Evolutionary conservation across 352 stramenopile genomes (phyloP), one percentile per base, ranked within the genome.

Genomic region (Plasmopara muralis): DNA sequence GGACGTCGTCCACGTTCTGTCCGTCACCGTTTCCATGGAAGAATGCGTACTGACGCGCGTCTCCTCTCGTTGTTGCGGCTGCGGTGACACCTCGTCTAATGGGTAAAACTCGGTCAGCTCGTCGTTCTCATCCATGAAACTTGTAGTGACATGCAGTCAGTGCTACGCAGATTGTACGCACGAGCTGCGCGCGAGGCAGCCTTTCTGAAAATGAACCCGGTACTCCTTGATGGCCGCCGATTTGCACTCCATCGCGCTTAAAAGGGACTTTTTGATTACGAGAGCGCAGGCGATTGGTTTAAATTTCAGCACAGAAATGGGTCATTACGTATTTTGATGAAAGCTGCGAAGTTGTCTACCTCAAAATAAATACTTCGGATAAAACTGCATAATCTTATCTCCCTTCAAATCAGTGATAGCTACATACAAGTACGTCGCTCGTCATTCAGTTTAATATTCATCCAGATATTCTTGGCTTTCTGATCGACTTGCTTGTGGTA

Each of bases 1-100:
- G 7, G 70, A 84, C 39, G 62, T 81, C 35, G 74, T 66, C 55
- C 55, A 68, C 2, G 48, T 15, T 10, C 25, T 55, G 9, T 28
- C 47, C 6, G 43, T 60, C 38, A 65, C 50, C 4, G 50, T 68
- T 43, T 72, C 63, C 16, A 65, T 28, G 2, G 46, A 43, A 2
- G 53, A 35, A 15, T 28, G 48, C 16, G 6, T 28, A 38, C 38
- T 47, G 10, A 47, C 20, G 15, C 48, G 31, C 9, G 50, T 30
- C n/a, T 53, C 50, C 33, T 53, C 34, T 6, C n/a, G 18, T 7
- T 47, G 38, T 10, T 34, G 47, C 31, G 25, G 45, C 31, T n/a
- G 51, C 34, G n/a, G n/a, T 9, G 30, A 37, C 30, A 48, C n/a
- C 16, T 52, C 47, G 38, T 43, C 55, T 0, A 72, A 42, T 7